Conservation (phyloP, 2,329 filamentous ascomycete species). For the Elsinoe ampelina region DNA sequence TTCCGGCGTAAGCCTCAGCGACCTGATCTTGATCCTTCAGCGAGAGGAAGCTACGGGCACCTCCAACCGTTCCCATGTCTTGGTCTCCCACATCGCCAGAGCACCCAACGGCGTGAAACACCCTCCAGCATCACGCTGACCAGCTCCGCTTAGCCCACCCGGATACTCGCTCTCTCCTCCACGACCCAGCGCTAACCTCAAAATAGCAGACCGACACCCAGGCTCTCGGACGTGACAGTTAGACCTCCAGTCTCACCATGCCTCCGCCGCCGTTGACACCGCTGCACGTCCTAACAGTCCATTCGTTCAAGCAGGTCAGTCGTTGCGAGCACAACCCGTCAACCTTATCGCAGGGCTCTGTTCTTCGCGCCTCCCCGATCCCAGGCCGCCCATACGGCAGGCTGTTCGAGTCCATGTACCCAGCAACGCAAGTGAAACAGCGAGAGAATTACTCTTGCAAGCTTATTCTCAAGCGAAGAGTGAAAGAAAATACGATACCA, state of each 20-base stretch:
- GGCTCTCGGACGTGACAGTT: neutral
- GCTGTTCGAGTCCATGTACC: neutral
- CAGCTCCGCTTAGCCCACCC: neutral
- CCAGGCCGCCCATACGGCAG: neutral
- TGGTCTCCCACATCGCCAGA: constrained; percentile 9
- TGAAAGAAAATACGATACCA: neutral
- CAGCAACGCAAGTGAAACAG: neutral
- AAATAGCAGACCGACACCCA: neutral
- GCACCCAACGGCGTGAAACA: constrained; percentile 14
- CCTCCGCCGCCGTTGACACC: neutral
- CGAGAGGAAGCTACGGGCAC: neutral
- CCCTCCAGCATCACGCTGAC: neutral
- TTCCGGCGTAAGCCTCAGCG: neutral
- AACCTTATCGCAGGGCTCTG: constrained; percentile 1
- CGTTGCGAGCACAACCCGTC: constrained; percentile 8
- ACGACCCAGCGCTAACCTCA: neutral
- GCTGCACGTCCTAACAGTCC: neutral
- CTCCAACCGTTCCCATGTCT: constrained; percentile 6
- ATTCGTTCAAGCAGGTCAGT: constrained; percentile 4
- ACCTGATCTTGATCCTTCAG: neutral
- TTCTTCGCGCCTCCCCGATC: neutral
- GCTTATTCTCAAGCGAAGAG: neutral
- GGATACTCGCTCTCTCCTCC: neutral
- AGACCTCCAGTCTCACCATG: neutral
- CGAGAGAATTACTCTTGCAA: neutral